Evolutionary conservation across 1,284 basidiomycete species (phyloP), one percentile per base, ranked within the genome.

Genomic region (Leccinum fuscescens): DNA sequence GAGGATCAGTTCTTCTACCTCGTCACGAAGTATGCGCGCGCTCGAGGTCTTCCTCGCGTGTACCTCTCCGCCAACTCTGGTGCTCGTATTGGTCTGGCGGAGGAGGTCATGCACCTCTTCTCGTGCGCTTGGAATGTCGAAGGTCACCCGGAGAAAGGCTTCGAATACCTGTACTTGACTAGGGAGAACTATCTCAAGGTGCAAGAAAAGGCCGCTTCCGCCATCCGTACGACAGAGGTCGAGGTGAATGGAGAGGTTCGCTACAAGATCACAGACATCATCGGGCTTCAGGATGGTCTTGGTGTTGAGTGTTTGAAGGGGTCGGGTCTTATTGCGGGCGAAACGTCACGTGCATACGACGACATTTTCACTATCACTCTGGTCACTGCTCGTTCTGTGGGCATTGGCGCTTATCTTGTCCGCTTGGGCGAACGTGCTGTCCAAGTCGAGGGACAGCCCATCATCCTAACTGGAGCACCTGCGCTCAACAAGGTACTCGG

Each of bases 321-420:
- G 50, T 98, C 96, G 46, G 97, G 97, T 78, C 87, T 99, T 69
- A 99, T 99, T 72, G 97, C 97, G 46, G 97, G 97, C 64, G 97
- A 98, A 78, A 99, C 97, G 0, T 97, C 96, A 53, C 88, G 97
- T 49, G 97, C 97, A 0, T 98, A 98, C 76, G 95, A 99, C 70
- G 94, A 98, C 74, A 98, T 99, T 75, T 99, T 99, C 82, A 99
- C 97, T 56, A 96, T 98, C 75, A 99, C 97, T 20, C 88, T 99
- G 70, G 96, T 99, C 68, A 98, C 22, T 3, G 97, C 96, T 67
- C 93, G 97, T 59, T 98, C 96, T 5, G 97, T 99, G 68, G 97
- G 97, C 78, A 99, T 99, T 70, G 97, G 97, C 73, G 97, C 97
- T 42, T 99, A 99, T 78, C 92, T 22, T 22, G 22, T 22, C 60